A percentile compares a stretch with the other conserved stretches of the same genome.
phyloP scores from a whole-genome alignment of 768 basidiomycete genomes.

The Suillus ampliporus region DNA sequence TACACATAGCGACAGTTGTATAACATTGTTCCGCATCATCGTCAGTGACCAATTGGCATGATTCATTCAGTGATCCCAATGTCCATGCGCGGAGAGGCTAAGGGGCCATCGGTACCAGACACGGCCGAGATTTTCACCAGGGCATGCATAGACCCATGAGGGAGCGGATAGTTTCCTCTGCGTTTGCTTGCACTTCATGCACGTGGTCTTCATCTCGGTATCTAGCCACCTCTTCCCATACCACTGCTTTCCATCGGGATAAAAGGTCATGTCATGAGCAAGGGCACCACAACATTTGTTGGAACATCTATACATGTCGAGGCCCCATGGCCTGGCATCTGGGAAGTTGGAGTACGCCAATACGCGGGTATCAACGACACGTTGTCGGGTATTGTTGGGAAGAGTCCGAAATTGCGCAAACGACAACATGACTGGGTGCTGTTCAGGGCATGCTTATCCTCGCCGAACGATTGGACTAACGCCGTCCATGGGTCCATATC shows the following conservation, averaged over 20 bases:
- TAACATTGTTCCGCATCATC: too few species aligned
- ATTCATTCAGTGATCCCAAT: neutral
- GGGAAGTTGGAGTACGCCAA: slow-evolving; percentile 1
- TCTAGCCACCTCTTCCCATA: neutral
- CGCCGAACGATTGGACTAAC: neutral
- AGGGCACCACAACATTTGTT: neutral
- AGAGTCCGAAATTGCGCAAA: neutral
- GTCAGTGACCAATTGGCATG: too few species aligned
- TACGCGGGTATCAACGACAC: neutral
- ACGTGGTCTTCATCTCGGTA: neutral
- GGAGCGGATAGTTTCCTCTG: neutral
- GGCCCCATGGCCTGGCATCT: slow-evolving; percentile 1
- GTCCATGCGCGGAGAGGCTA: neutral
- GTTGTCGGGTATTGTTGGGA: too few species aligned
- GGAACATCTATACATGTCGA: neutral
- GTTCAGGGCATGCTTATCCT: neutral
- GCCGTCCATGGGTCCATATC: neutral
- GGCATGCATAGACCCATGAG: neutral
- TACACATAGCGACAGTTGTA: too few species aligned
- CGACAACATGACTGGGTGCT: neutral
- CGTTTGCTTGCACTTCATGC: neutral
- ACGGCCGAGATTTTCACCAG: neutral
- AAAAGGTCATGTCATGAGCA: neutral
- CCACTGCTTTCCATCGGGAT: neutral
- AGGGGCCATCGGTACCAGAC: neutral